Conservation (phyloP, 768 basidiomycete species). For the Daedaleopsis sinensis region DNA sequence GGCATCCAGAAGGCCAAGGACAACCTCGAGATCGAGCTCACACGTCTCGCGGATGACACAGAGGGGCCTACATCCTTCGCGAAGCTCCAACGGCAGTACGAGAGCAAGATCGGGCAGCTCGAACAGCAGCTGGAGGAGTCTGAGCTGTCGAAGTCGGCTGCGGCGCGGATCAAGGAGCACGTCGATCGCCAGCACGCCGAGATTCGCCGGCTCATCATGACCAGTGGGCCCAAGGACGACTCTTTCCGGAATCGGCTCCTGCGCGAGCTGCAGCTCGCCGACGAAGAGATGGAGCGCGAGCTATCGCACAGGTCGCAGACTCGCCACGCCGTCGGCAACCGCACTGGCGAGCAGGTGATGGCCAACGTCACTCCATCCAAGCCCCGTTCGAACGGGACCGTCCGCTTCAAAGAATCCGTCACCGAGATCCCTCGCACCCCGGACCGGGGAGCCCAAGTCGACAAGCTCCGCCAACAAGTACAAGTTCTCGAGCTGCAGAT, state of each 20-base stretch:
- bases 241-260: conserved; percentile 64
- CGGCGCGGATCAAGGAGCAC: conserved; percentile 58
- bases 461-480: conserved; percentile 61
- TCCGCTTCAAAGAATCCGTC: conserved; percentile 39
- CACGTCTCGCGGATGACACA: conserved; percentile 63
- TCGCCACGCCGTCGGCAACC: conserved; percentile 21
- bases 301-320: conserved; percentile 42
- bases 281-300: conserved; percentile 59
- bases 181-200: conserved; percentile 74
- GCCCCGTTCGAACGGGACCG: conserved; percentile 38
- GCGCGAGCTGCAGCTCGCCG: conserved; percentile 62
- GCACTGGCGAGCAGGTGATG: conserved; percentile 26
- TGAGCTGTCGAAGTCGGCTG: conserved; percentile 50
- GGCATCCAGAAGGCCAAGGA: conserved; percentile 63
- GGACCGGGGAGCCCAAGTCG: conserved; percentile 50
- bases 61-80: conserved; percentile 56
- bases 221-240: conserved; percentile 57
- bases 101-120: conserved; percentile 60
- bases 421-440: conserved; percentile 41
- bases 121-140: conserved; percentile 64
- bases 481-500: conserved; percentile 70
- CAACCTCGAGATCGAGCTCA: conserved; percentile 66
- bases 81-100: conserved; percentile 66
- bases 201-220: conserved; percentile 65
- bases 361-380: conserved; percentile 54